These are phyloP conservation scores for Hanseniaspora occidentalis DNA, from an alignment of 805 yeast species.

Conservation along the genomic window DNA sequence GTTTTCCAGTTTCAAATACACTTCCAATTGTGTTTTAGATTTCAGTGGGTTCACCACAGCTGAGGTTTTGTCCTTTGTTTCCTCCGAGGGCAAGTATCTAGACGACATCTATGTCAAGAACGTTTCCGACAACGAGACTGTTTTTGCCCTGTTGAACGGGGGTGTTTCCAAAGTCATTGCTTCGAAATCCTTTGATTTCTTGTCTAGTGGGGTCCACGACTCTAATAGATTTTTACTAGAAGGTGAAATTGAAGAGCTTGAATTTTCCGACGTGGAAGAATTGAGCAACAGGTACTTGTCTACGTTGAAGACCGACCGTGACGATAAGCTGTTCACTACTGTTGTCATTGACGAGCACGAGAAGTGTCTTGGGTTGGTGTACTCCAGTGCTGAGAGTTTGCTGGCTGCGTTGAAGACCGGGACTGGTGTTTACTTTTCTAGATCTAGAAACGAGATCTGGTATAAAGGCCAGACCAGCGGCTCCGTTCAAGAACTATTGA, in stretches of 20 bases:
- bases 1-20: neutral
- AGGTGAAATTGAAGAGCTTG: neutral
- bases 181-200: neutral
- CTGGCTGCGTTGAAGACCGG: constrained; percentile 66
- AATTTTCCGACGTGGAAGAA: neutral
- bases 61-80: constrained; percentile 11
- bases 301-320: constrained; percentile 63
- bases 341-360: constrained; percentile 60
- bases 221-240: neutral
- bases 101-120: constrained; percentile 12
- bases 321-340: constrained; percentile 77
- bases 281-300: constrained; percentile 26
- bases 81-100: constrained; percentile 14
- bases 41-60: constrained; percentile 12
- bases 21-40: constrained; percentile 20
- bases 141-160: constrained; percentile 42
- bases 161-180: constrained; percentile 32
- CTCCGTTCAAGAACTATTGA: constrained; percentile 68
- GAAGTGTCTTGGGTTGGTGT: constrained; percentile 78
- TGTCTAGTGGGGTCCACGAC: neutral
- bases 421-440: constrained; percentile 88
- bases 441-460: constrained; percentile 84
- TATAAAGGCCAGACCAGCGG: constrained; percentile 95
- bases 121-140: constrained; percentile 29
- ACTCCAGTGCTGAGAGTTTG: constrained; percentile 76